Evolutionary conservation across 2,329 filamentous ascomycete genomes (phyloP).

Genomic region (Ramularia collo-cygni): DNA sequence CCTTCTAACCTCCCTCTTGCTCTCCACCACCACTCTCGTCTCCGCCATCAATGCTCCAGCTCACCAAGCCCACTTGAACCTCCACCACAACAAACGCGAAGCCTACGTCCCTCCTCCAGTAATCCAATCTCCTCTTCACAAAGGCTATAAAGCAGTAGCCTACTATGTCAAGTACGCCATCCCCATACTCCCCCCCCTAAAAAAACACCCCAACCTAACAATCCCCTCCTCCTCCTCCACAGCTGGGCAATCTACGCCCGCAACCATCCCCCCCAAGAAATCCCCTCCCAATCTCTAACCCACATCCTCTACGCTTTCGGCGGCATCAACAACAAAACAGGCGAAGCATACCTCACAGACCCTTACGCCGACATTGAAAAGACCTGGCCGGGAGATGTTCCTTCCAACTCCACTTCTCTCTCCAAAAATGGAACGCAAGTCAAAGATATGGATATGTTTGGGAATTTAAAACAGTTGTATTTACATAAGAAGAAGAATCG

Average conservation of each 20-base stretch:
- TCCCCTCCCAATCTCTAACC: conserved; percentile 71
- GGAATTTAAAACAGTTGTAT: conserved; percentile 68
- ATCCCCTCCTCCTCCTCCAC: too few species aligned
- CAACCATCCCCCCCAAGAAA: conserved; percentile 71
- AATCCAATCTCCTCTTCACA: too few species aligned
- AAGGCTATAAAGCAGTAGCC: conserved; percentile 59
- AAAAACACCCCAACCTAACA: too few species aligned
- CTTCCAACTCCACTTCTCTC: conserved; percentile 36
- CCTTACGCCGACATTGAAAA: conserved; percentile 61
- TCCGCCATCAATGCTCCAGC: too few species aligned
- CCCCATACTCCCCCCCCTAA: too few species aligned
- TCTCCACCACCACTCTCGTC: too few species aligned
- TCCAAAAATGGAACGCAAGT: conserved; percentile 25
- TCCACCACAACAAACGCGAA: too few species aligned
- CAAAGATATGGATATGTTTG: conserved; percentile 63
- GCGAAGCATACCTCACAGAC: conserved; percentile 68
- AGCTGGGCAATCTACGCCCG: conserved; percentile 56
- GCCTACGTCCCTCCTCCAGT: too few species aligned
- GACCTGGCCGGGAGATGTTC: conserved; percentile 55
- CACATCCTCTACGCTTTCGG: conserved; percentile 88
- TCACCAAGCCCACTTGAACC: too few species aligned
- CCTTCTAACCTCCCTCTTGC: too few species aligned
- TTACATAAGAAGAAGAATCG: conserved; percentile 68
- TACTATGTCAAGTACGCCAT: conserved; percentile 63
- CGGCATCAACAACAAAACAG: conserved; percentile 68